A percentile compares a stretch with the other conserved stretches of the same genome.
Evolutionary conservation across 169 alveolate species (phyloP).

Genomic region (Plasmodium vinckei): DNA sequence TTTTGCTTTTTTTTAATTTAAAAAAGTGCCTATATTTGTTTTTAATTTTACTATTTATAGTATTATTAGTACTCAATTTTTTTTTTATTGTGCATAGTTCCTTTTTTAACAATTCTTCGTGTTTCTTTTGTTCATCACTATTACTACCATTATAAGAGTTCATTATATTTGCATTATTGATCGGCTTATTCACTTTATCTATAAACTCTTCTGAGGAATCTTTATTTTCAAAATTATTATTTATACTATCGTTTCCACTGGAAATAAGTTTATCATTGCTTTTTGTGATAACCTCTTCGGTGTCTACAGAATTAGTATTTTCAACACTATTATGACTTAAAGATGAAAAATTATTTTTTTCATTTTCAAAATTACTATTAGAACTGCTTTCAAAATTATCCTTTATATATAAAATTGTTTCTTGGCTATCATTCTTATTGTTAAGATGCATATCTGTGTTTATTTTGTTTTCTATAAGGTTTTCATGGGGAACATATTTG

Average conservation of each 20-base stretch:
- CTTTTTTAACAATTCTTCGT: conserved; percentile 11
- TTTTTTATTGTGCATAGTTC: not conserved
- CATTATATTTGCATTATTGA: no score
- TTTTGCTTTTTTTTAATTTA: conserved; percentile 16
- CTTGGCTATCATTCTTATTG: conserved; percentile 35
- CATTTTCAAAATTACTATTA: conserved; percentile 9
- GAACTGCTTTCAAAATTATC: conserved; percentile 48
- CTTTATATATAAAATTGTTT: conserved; percentile 12
- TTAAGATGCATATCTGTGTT: conserved; percentile 7
- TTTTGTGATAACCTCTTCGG: no score
- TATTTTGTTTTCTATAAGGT: conserved; percentile 1
- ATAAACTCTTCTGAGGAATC: not conserved
- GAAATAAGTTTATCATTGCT: no score
- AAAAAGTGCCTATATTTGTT: conserved; percentile 11
- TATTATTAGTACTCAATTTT: not conserved
- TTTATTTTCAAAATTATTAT: not conserved
- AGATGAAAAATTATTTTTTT: not conserved
- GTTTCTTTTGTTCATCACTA: not conserved
- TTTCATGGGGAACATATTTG: not conserved
- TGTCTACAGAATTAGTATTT: no score
- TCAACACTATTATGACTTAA: not conserved
- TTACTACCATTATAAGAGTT: not conserved
- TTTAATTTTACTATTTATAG: conserved; percentile 9
- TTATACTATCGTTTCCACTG: not conserved
- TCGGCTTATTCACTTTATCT: no score